phyloP scores from a whole-genome alignment of 1,139 yeast genomes.

The Candida sp. region DNA sequence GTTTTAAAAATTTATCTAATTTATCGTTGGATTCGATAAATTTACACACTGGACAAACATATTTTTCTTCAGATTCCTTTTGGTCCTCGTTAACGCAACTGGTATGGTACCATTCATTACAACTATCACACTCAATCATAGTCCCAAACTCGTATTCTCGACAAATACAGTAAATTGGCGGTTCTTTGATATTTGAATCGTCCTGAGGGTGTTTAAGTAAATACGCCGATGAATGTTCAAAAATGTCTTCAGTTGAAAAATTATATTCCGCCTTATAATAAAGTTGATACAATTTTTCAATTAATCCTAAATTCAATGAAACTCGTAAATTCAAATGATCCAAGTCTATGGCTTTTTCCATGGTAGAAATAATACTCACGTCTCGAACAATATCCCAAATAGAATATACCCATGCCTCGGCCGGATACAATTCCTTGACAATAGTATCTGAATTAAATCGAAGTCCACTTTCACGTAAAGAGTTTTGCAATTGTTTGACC shows the following conservation, averaged over 20 bases:
- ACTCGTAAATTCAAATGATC: conserved; percentile 16
- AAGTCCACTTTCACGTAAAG: conserved; percentile 23
- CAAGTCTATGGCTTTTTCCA: conserved; percentile 13
- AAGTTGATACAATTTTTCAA: conserved; percentile 25
- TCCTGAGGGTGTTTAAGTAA: conserved; percentile 13
- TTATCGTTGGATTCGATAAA: conserved; percentile 16
- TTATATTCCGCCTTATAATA: conserved; percentile 31
- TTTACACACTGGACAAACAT: conserved; percentile 68
- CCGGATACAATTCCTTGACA: conserved; percentile 16
- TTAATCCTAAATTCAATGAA: conserved; percentile 17
- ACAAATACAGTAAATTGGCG: conserved; percentile 61
- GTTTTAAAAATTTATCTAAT: conserved; percentile 13
- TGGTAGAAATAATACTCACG: conserved; percentile 23
- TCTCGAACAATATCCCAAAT: conserved; percentile 28
- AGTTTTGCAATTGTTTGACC: conserved; percentile 19
- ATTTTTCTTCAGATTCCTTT: conserved; percentile 30
- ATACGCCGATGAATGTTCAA: conserved; percentile 25
- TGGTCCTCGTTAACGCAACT: conserved; percentile 49
- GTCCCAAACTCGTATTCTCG: conserved; percentile 64
- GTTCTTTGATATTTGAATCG: conserved; percentile 9
- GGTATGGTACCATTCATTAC: conserved; percentile 81
- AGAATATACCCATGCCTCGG: conserved; percentile 42
- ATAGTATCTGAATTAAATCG: conserved; percentile 17
- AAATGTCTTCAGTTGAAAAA: conserved; percentile 40
- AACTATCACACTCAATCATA: conserved; percentile 78